These are phyloP conservation scores for Escovopsis sp. DNA, from an alignment of 2,329 filamentous ascomycete species.

Conservation along the genomic window DNA sequence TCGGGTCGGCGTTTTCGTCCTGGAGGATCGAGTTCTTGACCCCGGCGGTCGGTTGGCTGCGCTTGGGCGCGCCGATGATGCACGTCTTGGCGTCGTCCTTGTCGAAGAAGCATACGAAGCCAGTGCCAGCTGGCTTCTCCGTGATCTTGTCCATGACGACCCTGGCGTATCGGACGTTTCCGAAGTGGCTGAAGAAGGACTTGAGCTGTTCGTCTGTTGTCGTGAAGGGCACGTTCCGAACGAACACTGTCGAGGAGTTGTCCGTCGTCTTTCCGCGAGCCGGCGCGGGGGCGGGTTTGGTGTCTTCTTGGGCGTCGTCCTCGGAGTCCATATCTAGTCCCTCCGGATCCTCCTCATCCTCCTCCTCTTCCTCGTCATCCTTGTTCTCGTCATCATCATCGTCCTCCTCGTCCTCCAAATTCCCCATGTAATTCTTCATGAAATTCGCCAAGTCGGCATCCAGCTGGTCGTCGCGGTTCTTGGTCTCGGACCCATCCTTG, in stretches of 20 bases:
- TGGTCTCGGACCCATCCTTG: constrained; percentile 18
- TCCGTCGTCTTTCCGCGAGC: constrained; percentile 31
- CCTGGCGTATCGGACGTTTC: constrained; percentile 75
- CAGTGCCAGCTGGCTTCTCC: constrained; percentile 78
- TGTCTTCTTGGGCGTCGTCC: constrained; percentile 22
- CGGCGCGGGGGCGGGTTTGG: constrained; percentile 3
- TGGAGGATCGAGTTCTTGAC: constrained; percentile 73
- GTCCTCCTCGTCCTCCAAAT: constrained; percentile 43
- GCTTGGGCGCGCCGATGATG: constrained; percentile 57
- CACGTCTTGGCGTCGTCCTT: constrained; percentile 62
- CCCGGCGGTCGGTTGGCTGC: constrained; percentile 29
- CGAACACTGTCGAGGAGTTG: constrained; percentile 69
- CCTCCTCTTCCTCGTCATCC: constrained; percentile 27
- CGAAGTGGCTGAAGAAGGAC: constrained; percentile 78
- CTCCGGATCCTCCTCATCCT: constrained; percentile 17
- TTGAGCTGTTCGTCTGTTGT: constrained; percentile 70
- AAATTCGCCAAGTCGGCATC: constrained; percentile 38
- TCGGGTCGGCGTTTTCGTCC: constrained; percentile 67
- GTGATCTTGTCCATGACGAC: constrained; percentile 79
- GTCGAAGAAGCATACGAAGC: constrained; percentile 85
- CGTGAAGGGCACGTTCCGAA: constrained; percentile 88
- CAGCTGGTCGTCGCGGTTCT: constrained; percentile 25
- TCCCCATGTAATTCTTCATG: constrained; percentile 41
- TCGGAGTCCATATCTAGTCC: constrained; percentile 25
- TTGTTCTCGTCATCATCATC: constrained; percentile 31